Base-by-base conservation (phyloP, 345 rosid genomes). In the Hibiscus tridactylites region DNA sequence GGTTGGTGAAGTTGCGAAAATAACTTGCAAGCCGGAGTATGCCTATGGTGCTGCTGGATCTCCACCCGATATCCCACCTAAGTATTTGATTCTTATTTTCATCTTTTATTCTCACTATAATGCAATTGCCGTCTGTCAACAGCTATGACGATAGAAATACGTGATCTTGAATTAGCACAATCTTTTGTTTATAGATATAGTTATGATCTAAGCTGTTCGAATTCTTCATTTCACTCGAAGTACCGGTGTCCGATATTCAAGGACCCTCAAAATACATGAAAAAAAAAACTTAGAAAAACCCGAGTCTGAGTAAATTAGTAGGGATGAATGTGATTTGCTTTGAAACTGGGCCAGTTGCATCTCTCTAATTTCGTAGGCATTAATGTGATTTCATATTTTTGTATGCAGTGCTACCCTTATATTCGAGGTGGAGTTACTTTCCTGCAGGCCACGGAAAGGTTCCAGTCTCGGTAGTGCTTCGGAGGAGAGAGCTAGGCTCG, bases 1-100 rank as follows among this genome's bases (percentile, higher is more conserved):
- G 98, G 97, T 90, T 50, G 99, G 99, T 44, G 99, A 95, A 83
- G 87, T 95, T 81, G 99, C 99, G 2, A 90, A 88, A 77, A 75
- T 92, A 78, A 89, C 87, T 57, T 92, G 98, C 86, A 92, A 88
- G 82, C 92, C 99, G 39, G 98, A 95, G 50, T 92, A 92, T 81
- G 98, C 96, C 49, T 95, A 95, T 70, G 94, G 99, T 44, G 81
- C 85, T 70, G 85, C 86, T 24, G 99, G 98, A 33, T 92, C 97
- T 76, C 91, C 94, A 44, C 97, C 99, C 0, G 97, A 92, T 65
- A 87, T 95, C 73, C 99, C 97, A 70, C 86, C 99, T 1, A 74
- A 85, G 99, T 95, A 89, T 72, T 78, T 71, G 28, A 37, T 29
- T 73, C 9, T 71, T n/a, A 15, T 21, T 58, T 50, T 24, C 28